phyloP scores from a whole-genome alignment of 1,139 yeast species.

The Diutina ranongensis region DNA sequence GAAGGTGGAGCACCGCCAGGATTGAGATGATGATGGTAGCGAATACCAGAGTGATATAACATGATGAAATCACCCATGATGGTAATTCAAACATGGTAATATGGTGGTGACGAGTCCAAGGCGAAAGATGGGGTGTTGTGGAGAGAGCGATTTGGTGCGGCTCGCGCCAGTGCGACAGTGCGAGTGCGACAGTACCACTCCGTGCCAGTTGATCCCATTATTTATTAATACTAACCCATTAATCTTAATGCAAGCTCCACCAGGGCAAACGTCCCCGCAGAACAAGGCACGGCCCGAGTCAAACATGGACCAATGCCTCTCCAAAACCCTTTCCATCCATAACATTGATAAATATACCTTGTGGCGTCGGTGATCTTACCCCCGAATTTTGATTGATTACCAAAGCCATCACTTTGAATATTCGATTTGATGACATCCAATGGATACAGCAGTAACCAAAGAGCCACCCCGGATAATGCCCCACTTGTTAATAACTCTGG shows the following conservation, averaged over 20 bases:
- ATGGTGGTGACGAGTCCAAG: background rate
- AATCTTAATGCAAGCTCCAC: conserved; percentile 57
- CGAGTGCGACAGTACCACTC: no score
- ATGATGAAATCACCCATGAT: conserved; percentile 20
- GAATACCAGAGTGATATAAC: conserved; percentile 23
- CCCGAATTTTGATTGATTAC: conserved; percentile 28
- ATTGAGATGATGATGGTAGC: conserved; percentile 23
- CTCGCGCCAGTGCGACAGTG: no score
- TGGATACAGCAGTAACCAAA: conserved; percentile 54
- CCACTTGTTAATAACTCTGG: conserved; percentile 53
- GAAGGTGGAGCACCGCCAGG: conserved; percentile 24
- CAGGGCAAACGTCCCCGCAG: conserved; percentile 71
- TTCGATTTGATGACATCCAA: conserved; percentile 60
- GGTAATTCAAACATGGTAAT: conserved; percentile 13
- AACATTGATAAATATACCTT: conserved; percentile 27
- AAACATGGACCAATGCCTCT: conserved; percentile 61
- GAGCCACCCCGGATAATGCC: conserved; percentile 61
- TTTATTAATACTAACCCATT: conserved; percentile 35
- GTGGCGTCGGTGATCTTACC: conserved; percentile 38
- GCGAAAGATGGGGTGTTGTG: no score
- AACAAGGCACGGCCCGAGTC: conserved; percentile 60
- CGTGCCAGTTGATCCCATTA: no score
- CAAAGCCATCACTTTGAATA: conserved; percentile 58
- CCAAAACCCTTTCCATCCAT: conserved; percentile 57
- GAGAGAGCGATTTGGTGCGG: background rate